phyloP scores from a whole-genome alignment of 208 protist species.

The Crithidia sp. region DNA sequence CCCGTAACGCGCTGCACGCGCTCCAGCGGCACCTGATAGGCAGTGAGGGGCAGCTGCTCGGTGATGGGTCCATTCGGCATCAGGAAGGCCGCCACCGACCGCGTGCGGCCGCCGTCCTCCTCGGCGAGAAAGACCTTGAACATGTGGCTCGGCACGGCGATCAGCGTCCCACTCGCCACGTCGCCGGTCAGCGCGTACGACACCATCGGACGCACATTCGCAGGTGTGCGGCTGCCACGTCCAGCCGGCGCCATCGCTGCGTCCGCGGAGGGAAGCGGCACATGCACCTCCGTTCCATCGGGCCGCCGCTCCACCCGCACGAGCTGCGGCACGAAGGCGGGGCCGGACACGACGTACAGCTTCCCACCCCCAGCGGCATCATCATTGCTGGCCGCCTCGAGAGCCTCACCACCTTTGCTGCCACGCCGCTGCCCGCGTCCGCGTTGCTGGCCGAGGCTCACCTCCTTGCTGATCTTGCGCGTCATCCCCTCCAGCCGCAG shows the following conservation, averaged over 20 bases:
- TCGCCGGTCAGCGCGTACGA: conserved; percentile 74
- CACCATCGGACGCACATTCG: conserved; percentile 36
- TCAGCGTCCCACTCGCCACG: conserved; percentile 26
- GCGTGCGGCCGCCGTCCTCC: conserved; percentile 29
- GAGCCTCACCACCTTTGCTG: neutral
- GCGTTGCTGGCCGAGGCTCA: conserved; percentile 23
- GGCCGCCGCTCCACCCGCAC: conserved; percentile 47
- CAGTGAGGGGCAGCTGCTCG: conserved; percentile 65
- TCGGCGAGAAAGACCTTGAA: conserved; percentile 83
- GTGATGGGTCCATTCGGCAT: conserved; percentile 79
- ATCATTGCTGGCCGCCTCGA: conserved; percentile 7
- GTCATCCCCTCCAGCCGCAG: conserved; percentile 76
- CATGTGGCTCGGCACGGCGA: conserved; percentile 86
- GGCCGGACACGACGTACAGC: conserved; percentile 59
- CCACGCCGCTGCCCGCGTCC: conserved; percentile 1
- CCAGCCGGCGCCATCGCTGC: neutral
- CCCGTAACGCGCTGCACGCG: conserved; percentile 64
- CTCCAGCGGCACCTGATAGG: conserved; percentile 71
- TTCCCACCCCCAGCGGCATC: conserved; percentile 20
- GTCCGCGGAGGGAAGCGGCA: conserved; percentile 12
- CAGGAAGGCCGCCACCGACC: conserved; percentile 68
- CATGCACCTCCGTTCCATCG: conserved; percentile 30
- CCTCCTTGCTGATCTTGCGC: conserved; percentile 44
- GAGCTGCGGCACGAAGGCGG: conserved; percentile 61
- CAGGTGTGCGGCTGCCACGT: conserved; percentile 12